Conservation (phyloP, 2,329 filamentous ascomycete species). For the Pestalotiopsis sp. region DNA sequence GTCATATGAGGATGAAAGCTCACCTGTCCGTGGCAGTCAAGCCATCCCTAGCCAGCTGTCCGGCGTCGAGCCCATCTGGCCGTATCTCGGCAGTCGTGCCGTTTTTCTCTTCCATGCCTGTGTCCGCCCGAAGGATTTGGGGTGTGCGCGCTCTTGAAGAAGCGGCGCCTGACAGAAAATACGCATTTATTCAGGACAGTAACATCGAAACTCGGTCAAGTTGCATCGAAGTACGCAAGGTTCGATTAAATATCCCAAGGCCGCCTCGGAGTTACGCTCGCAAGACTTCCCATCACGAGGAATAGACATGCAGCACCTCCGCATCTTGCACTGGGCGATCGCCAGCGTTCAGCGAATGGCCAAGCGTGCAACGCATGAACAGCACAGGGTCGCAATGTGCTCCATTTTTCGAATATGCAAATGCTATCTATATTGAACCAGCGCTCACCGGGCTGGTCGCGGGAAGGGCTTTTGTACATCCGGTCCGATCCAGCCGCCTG, state of each 20-base stretch:
- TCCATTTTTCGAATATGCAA: background rate
- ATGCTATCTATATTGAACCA: background rate
- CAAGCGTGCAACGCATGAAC: background rate
- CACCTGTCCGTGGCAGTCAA: slow-evolving; percentile 50
- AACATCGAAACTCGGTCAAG: background rate
- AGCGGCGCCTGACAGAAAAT: background rate
- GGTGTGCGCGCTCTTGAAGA: background rate
- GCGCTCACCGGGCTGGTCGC: too few relatives aligned
- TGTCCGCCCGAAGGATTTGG: background rate
- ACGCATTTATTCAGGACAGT: background rate
- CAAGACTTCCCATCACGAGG: background rate
- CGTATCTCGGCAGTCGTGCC: background rate
- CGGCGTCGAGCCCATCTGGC: background rate
- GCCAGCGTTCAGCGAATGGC: background rate
- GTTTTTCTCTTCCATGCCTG: background rate
- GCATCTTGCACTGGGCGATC: background rate
- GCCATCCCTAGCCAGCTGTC: slow-evolving; percentile 25
- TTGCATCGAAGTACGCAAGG: background rate
- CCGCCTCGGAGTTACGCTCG: background rate
- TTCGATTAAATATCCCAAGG: background rate
- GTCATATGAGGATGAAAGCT: background rate
- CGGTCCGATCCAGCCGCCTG: too few relatives aligned
- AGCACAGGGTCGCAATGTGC: background rate
- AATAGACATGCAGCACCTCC: background rate
- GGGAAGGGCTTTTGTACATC: too few relatives aligned